Conservation (phyloP, 352 stramenopile species). For the Phytophthora multivora region DNA sequence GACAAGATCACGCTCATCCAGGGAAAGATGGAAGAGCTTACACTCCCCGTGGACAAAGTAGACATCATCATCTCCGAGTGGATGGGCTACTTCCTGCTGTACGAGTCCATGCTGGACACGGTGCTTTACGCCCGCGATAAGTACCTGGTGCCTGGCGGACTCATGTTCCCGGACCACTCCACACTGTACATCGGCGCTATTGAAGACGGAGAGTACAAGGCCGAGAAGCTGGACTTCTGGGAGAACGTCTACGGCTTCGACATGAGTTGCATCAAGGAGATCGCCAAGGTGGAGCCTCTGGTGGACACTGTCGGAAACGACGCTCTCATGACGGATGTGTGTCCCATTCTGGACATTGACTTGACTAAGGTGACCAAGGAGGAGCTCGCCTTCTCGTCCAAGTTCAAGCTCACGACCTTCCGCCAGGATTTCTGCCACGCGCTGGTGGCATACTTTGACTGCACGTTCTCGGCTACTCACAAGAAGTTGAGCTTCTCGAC, state of each 20-base stretch:
- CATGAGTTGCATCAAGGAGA: constrained; percentile 98
- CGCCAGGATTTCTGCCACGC: constrained; percentile 97
- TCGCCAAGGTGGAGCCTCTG: constrained; percentile 96
- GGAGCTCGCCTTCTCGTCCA: constrained; percentile 92
- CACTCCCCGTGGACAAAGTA: constrained; percentile 92
- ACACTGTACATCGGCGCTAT: constrained; percentile 96
- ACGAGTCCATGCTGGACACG: constrained; percentile 98
- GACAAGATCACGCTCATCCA: constrained; percentile 96
- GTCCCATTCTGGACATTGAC: constrained; percentile 93
- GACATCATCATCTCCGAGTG: constrained; percentile 99
- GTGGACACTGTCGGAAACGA: constrained; percentile 97
- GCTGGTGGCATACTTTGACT: constrained; percentile 98
- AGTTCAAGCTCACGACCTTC: constrained; percentile 91
- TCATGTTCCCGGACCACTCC: constrained; percentile 97
- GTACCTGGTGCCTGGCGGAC: constrained; percentile 91
- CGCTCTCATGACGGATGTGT: constrained; percentile 89
- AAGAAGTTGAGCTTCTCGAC: constrained; percentile 97
- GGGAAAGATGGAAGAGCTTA: constrained; percentile 93
- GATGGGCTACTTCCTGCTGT: constrained; percentile 98
- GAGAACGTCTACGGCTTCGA: constrained; percentile 99
- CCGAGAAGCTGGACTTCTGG: constrained; percentile 97
- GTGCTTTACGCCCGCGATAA: constrained; percentile 96
- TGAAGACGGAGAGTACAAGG: constrained; percentile 96
- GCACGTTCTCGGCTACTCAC: constrained; percentile 95
- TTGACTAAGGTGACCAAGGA: constrained; percentile 93